Percentiles rank a stretch among this genome's conserved stretches.
These are phyloP conservation scores for Sporobolomyces roseus DNA, from an alignment of 768 basidiomycete species.

Conservation along the genomic window DNA sequence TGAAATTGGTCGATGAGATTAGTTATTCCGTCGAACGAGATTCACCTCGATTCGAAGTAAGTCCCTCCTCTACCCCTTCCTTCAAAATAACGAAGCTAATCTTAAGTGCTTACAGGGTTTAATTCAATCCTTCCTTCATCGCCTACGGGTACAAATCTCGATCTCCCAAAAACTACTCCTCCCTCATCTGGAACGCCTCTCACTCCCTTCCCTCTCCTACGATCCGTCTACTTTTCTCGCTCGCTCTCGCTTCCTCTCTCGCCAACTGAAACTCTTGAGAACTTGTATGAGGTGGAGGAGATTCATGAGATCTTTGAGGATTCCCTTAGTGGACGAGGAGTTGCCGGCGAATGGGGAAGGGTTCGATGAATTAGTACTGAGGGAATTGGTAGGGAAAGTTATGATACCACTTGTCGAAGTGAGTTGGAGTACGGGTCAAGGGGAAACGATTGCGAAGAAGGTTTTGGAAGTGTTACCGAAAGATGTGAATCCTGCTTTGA, in stretches of 20 bases:
- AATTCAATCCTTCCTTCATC: conserved; percentile 32
- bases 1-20: conserved; percentile 50
- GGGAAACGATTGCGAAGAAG: conserved; percentile 46
- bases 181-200: conserved; percentile 20
- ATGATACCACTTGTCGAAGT: conserved; percentile 48
- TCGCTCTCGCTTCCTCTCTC: conserved; percentile 47
- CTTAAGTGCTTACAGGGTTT: background rate
- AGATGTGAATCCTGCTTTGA: conserved; percentile 29
- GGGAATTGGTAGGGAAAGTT: conserved; percentile 48
- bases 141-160: conserved; percentile 26
- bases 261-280: conserved; percentile 48
- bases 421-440: conserved; percentile 50
- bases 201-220: conserved; percentile 48
- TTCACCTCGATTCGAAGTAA: conserved; percentile 49
- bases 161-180: conserved; percentile 28
- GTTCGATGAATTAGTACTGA: conserved; percentile 44
- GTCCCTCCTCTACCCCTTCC: conserved; percentile 19
- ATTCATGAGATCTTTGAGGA: conserved; percentile 37
- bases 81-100: background rate
- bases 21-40: conserved; percentile 49
- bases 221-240: conserved; percentile 49
- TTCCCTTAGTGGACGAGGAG: background rate
- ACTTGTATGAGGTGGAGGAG: conserved; percentile 49
- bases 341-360: background rate
- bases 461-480: conserved; percentile 26